Evolutionary conservation across 179 eudicot species (phyloP), one percentile per base, ranked within the genome.

Genomic region (Vitellaria paradoxa): DNA sequence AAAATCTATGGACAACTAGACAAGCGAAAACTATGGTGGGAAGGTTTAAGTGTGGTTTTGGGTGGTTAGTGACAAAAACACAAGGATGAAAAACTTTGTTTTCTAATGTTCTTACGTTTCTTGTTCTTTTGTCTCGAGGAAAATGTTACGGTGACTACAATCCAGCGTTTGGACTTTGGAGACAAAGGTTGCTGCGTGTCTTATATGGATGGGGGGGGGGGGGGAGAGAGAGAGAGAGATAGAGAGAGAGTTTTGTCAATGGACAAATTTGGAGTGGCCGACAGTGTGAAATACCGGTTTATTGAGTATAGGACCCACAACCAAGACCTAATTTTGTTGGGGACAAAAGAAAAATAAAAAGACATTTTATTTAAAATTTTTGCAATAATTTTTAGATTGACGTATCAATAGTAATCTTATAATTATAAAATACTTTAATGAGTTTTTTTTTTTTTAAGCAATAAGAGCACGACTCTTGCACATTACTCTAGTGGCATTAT

Each of bases 71-170:
- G 65, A 40, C 57, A 72, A 40, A 64, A 55, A 72, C 6, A 74
- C 21, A 1, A 14, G 24, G 6, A 64, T 10, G 30, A 24, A 18
- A 8, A 24, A 9, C 30, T 9, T n/a, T 52, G 71, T 65, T n/a
- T 30, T 30, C 37, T 30, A 30, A 30, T 30, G 37, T 20, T 3
- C 53, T 72, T 23, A 76, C 47, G 70, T 79, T 73, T 75, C 60
- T 65, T 79, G 65, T 65, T 78, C 37, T 64, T 72, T 70, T 42
- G 52, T 65, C 55, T 70, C 80, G 74, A 78, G 55, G 76, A 70
- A 70, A 78, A 82, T 30, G 70, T 69, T 74, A 62, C 55, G 30
- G 24, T 46, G 15, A 21, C 74, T 57, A 18, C 47, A 26, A 52
- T 50, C 50, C 65, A 71, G 37, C n/a, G 11, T 76, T 65, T 76